Evolutionary conservation across 352 stramenopile genomes (phyloP).

Genomic region (Halophytophthora batemanensis): DNA sequence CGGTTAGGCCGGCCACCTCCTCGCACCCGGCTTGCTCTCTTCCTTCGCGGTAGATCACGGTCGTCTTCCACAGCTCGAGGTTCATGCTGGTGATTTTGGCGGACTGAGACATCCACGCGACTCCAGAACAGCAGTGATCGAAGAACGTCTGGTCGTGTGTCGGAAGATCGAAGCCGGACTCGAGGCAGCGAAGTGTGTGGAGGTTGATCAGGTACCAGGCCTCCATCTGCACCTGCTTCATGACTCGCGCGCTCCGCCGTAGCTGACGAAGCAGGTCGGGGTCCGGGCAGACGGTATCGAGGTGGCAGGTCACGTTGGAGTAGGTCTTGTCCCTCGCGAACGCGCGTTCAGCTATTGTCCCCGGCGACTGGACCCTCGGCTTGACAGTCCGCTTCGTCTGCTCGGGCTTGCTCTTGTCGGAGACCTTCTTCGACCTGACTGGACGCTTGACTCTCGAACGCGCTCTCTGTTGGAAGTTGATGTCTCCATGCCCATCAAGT

Average conservation of each 20-base stretch:
- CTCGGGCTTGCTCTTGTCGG: no score
- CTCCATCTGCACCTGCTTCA: slow-evolving; percentile 24
- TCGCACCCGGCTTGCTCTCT: slow-evolving; percentile 3
- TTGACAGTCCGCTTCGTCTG: background rate
- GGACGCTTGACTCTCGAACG: background rate
- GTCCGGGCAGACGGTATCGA: slow-evolving; percentile 6
- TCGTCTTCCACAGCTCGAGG: slow-evolving; percentile 8
- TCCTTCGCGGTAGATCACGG: slow-evolving; percentile 2
- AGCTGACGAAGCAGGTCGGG: slow-evolving; percentile 16
- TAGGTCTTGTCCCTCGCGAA: slow-evolving; percentile 9
- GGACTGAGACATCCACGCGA: slow-evolving; percentile 4
- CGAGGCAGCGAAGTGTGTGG: slow-evolving; percentile 14
- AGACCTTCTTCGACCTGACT: background rate
- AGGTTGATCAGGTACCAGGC: slow-evolving; percentile 21
- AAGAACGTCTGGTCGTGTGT: slow-evolving; percentile 13
- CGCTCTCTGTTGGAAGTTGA: no score
- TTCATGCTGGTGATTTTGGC: slow-evolving; percentile 5
- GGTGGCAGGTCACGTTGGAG: slow-evolving; percentile 14
- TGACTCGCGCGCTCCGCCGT: slow-evolving; percentile 5
- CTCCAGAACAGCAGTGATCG: slow-evolving; percentile 11
- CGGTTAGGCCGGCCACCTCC: slow-evolving; percentile 2
- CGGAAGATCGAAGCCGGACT: slow-evolving; percentile 3
- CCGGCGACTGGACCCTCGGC: slow-evolving; percentile 3
- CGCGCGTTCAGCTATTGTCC: slow-evolving; percentile 8
- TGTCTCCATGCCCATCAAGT: no score